phyloP scores from a whole-genome alignment of 192 early-diverging fungal species.

The Coemansia sp. region DNA sequence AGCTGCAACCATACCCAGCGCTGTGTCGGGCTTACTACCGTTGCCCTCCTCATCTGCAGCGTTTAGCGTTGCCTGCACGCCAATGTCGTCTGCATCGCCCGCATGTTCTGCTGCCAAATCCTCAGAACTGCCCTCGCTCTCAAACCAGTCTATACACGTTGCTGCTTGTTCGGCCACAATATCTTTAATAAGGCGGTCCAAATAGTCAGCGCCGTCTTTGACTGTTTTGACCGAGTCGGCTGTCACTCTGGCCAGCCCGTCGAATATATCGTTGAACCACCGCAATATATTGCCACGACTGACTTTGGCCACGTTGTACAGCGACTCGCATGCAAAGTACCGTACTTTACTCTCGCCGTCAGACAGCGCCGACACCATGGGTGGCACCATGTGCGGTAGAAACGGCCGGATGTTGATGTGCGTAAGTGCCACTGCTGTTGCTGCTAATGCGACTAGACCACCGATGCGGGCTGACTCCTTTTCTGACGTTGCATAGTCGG shows the following conservation, averaged over 20 bases:
- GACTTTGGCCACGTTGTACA: constrained; percentile 99
- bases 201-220: constrained; percentile 89
- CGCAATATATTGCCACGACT: constrained; percentile 82
- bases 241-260: constrained; percentile 85
- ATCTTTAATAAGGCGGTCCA: constrained; percentile 95
- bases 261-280: constrained; percentile 97
- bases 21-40: background rate
- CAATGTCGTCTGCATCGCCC: background rate
- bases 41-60: background rate
- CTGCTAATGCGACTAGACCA: constrained; percentile 90
- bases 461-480: constrained; percentile 87
- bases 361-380: constrained; percentile 87
- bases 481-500: constrained; percentile 87
- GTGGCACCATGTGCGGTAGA: constrained; percentile 82
- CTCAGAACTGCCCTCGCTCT: constrained; percentile 5
- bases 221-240: constrained; percentile 87
- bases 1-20: background rate
- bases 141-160: constrained; percentile 63
- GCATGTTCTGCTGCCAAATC: background rate
- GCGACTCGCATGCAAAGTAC: constrained; percentile 97
- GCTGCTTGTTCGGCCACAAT: constrained; percentile 90
- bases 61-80: background rate
- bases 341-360: constrained; percentile 92
- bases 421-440: constrained; percentile 82
- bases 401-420: constrained; percentile 67